Percentiles rank a stretch among this genome's conserved stretches.
Conservation (phyloP, 2,329 filamentous ascomycete species). For the Cadophora sp. region DNA sequence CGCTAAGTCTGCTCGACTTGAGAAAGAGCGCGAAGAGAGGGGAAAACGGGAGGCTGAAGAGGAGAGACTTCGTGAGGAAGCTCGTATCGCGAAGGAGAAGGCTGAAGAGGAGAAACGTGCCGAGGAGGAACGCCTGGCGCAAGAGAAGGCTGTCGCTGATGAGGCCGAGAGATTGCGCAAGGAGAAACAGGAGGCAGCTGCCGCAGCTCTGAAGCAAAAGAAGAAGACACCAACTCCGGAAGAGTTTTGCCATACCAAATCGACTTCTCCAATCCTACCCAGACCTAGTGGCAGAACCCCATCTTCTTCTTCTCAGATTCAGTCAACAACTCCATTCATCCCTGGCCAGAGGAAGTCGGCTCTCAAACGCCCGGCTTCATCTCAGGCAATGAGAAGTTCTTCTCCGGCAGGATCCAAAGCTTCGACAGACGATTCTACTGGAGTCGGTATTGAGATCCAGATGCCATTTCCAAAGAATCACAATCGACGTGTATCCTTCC, state of each 20-base stretch:
- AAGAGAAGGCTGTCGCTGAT: constrained; percentile 27
- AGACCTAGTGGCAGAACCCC: constrained; percentile 19
- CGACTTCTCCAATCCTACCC: constrained; percentile 28
- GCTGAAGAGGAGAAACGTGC: constrained; percentile 24
- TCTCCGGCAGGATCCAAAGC: constrained; percentile 28
- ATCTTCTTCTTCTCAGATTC: constrained; percentile 16
- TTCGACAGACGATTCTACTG: constrained; percentile 28
- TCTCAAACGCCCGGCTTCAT: constrained; percentile 33
- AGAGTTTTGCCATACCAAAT: constrained; percentile 10
- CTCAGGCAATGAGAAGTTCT: constrained; percentile 32
- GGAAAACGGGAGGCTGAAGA: constrained; percentile 29
- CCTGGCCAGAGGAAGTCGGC: constrained; percentile 38
- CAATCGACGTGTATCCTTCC: constrained; percentile 34
- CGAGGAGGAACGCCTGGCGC: constrained; percentile 24
- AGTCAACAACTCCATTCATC: constrained; percentile 39
- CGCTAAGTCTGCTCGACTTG: constrained; percentile 29
- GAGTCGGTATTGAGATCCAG: constrained; percentile 35
- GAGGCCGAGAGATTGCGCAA: constrained; percentile 18
- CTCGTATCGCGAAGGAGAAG: constrained; percentile 31
- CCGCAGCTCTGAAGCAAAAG: constrained; percentile 10
- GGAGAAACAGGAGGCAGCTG: constrained; percentile 14
- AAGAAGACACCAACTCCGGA: constrained; percentile 23
- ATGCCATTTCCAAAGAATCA: constrained; percentile 33
- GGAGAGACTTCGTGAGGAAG: constrained; percentile 21
- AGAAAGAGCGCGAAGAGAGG: constrained; percentile 29